phyloP scores from a whole-genome alignment of 495 filamentous ascomycete species.

The Entonaema liquescens region DNA sequence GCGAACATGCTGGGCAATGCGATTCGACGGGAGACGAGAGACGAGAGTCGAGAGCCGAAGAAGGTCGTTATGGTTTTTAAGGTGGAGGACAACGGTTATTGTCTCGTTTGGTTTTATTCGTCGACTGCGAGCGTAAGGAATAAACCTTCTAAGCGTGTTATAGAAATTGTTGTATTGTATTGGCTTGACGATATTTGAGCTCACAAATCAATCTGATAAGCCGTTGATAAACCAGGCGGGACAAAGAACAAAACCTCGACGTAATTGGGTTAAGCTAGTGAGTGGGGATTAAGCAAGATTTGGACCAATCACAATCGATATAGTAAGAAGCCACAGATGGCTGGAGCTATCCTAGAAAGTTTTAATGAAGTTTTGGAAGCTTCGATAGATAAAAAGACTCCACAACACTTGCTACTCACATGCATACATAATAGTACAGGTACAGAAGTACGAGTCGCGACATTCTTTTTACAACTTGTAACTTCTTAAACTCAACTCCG shows the following conservation, averaged over 20 bases:
- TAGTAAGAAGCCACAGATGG: not conserved
- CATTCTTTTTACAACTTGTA: not conserved
- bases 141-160: not conserved
- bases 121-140: not conserved
- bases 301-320: not conserved
- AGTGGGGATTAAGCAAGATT: not conserved
- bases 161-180: not conserved
- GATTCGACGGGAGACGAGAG: constrained; percentile 2
- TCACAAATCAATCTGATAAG: constrained; percentile 3
- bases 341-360: not conserved
- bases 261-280: not conserved
- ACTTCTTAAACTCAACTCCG: not conserved
- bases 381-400: constrained; percentile 4
- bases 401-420: not conserved
- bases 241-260: not conserved
- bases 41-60: too few relatives aligned
- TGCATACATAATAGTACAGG: not conserved
- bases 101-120: not conserved
- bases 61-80: not conserved
- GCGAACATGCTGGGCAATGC: constrained; percentile 69
- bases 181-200: not conserved
- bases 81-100: not conserved
- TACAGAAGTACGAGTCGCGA: not conserved
- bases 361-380: constrained; percentile 11
- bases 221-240: not conserved